Evolutionary conservation across 805 yeast species (phyloP).

Genomic region (Martiniozyma abietophila): DNA sequence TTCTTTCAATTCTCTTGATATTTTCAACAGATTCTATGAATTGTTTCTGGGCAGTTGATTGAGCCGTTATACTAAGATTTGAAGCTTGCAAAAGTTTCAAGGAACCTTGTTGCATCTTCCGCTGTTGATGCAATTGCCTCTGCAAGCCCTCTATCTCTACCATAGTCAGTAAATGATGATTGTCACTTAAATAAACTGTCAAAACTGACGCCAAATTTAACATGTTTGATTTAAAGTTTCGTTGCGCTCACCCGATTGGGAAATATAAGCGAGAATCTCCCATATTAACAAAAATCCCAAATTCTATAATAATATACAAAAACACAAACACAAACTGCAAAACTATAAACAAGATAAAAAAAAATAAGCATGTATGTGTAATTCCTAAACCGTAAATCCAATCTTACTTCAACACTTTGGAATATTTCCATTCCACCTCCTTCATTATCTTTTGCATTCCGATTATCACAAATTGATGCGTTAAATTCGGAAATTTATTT

Average conservation of each 20-base stretch:
- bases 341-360: too few species aligned
- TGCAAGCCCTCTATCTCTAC: neutral
- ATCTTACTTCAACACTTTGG: conserved; percentile 37
- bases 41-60: conserved; percentile 9
- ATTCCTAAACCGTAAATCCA: neutral
- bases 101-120: conserved; percentile 3
- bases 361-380: too few species aligned
- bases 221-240: too few species aligned
- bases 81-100: conserved; percentile 6
- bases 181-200: too few species aligned
- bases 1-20: conserved; percentile 3
- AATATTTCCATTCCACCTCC: conserved; percentile 51
- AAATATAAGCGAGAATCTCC: too few species aligned
- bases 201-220: too few species aligned
- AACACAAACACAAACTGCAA: too few species aligned
- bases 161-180: too few species aligned
- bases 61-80: too few species aligned
- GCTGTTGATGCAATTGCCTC: conserved; percentile 3
- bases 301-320: neutral
- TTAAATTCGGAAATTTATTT: conserved; percentile 71
- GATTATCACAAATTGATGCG: conserved; percentile 72
- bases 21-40: conserved; percentile 5
- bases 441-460: conserved; percentile 65
- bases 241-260: too few species aligned
- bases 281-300: neutral